Base-by-base conservation (phyloP, 129 eudicot genomes). In the Escallonia rubra region DNA sequence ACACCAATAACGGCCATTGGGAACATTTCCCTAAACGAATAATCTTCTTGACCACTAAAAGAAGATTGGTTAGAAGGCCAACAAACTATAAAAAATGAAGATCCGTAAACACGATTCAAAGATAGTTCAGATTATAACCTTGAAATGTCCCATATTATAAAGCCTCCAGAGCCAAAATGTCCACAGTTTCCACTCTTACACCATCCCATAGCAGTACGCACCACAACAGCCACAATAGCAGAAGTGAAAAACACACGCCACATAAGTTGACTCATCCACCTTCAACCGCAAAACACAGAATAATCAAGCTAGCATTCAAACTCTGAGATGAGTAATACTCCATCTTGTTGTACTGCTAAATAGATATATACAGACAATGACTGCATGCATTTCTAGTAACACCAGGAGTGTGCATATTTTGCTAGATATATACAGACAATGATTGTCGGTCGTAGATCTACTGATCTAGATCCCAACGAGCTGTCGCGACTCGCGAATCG, bases 261-360 rank as follows among this genome's bases (percentile, higher is more conserved):
- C 98, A 93, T 93, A 44, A 93, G 92, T 76, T 93, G 98, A 84
- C 98, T 93, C 74, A 95, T 93, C 98, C 98, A 93, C 98, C 98
- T 93, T 86, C 72, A 83, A 66, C 5, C 69, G 45, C 67, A 67
- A 47, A 71, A 15, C 14, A 72, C 41, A 61, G 49, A 56, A 34
- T 23, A 54, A 48, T 3, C 15, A 65, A 43, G 65, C 9, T 7
- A 55, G 57, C 52, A 45, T n/a, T 61, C 41, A 48, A 23, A 23
- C 34, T 23, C 34, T 0, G 34, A 23, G 34, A 23, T 23, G 34
- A 23, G 34, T 23, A n/a, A n/a, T n/a, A 23, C 34, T 23, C 34
- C 34, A 23, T 23, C 34, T 23, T 23, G 1, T 23, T 23, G 34
- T 23, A 0, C 34, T 23, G 34, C 34, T 23, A 23, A 23, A 23